Base-by-base conservation (phyloP, 2,329 filamentous ascomycete species). In the Epichloe aotearoae region DNA sequence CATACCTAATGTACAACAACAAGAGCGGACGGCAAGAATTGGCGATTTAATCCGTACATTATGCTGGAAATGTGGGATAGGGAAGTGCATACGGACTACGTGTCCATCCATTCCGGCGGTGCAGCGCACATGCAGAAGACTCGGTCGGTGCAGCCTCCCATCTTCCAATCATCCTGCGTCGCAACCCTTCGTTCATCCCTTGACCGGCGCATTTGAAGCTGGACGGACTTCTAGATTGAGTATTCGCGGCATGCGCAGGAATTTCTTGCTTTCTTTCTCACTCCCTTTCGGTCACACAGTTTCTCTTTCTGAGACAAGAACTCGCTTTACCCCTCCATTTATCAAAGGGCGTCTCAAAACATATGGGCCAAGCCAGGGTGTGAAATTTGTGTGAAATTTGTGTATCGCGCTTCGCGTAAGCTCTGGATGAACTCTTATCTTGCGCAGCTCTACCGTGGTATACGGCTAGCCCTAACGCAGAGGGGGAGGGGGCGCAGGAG, bases 361-460 rank as follows among this genome's bases (percentile, higher is more conserved):
- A 19, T 11, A 41, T 41, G 17, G 17, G 10, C 15, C 39, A 41
- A 11, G 30, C 34, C 11, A 11, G n/a, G 10, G 7, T 17, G 17
- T 8, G 23, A 3, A n/a, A 11, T 4, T 37, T n/a, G 11, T 37
- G 5, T 26, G n/a, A 15, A n/a, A 3, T 37, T 37, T 45, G 40
- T 44, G 47, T 49, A 44, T 49, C 47, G 33, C 4, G 7, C n/a
- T 44, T 44, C 34, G n/a, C 37, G 38, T 15, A 49, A 23, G 5
- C 19, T 26, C 47, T 34, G n/a, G 26, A 10, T 30, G 8, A 30
- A 10, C 26, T 3, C 26, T 26, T 26, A 26, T 8, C 26, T 26
- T 26, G 6, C 7, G 7, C 3, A 3, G 7, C 2, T 26, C 26
- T 26, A 26, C 26, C 26, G 26, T 26, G 26, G 26, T 10, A 30